phyloP scores from a whole-genome alignment of 768 basidiomycete genomes.

The Collybiopsis confluens region DNA sequence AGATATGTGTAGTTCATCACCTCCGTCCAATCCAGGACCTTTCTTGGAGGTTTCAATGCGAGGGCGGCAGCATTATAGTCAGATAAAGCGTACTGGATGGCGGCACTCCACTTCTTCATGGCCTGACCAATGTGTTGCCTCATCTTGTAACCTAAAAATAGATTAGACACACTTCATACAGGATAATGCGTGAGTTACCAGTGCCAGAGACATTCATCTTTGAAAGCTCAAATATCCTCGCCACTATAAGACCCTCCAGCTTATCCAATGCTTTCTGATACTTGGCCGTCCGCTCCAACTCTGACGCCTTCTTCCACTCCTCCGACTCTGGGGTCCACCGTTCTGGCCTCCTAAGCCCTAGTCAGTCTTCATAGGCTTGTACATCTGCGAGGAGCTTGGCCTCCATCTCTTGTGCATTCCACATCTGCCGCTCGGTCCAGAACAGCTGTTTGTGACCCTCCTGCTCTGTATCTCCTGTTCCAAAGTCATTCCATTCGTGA shows the following conservation, averaged over 20 bases:
- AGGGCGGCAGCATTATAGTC: neutral
- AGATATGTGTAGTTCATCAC: neutral
- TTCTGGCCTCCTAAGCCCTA: neutral
- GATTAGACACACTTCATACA: neutral
- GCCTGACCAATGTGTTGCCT: conserved; percentile 22
- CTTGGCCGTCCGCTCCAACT: neutral
- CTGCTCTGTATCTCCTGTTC: neutral
- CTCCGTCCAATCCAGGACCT: neutral
- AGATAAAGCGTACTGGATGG: neutral
- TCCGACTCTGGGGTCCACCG: conserved; percentile 6
- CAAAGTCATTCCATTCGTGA: neutral
- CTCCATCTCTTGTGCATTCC: neutral
- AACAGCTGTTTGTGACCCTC: neutral
- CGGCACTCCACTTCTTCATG: conserved; percentile 4
- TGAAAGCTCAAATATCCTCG: conserved; percentile 17
- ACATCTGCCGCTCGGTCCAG: neutral
- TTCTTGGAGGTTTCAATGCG: neutral
- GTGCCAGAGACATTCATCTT: conserved; percentile 15
- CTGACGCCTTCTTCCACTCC: conserved; percentile 2
- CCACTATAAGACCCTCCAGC: conserved; percentile 16
- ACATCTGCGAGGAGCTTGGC: neutral
- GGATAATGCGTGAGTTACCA: conserved; percentile 16
- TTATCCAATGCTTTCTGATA: conserved; percentile 12
- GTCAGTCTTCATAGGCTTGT: neutral
- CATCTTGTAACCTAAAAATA: conserved; percentile 23